Percentiles rank a stretch among this genome's conserved stretches.
Conservation (phyloP, 176 grass and related monocot species). For the Hordeum marinum region DNA sequence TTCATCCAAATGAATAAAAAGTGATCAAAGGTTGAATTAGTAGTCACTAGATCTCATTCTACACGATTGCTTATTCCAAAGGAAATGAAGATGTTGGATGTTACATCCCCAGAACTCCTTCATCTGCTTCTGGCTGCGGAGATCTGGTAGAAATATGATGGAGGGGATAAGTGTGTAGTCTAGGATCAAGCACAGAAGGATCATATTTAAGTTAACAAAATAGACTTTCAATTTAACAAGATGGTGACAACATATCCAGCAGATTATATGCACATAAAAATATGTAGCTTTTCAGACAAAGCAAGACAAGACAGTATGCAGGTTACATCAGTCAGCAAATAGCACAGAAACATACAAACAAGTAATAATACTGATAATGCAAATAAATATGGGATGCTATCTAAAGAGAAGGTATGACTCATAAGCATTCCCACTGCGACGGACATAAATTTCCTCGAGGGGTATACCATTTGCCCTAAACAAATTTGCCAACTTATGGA, state of each 20-base stretch:
- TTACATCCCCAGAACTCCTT: no score
- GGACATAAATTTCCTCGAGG: slow-evolving; percentile 3
- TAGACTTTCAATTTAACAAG: background rate
- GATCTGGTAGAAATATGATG: background rate
- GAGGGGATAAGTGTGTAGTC: background rate
- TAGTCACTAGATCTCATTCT: no score
- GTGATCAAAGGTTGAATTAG: no score
- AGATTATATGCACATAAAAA: background rate
- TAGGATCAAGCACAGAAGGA: background rate
- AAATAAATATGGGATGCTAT: background rate
- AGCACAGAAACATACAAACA: background rate
- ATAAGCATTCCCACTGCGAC: background rate
- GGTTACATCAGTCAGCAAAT: background rate
- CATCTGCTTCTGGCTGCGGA: background rate
- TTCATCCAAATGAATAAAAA: no score
- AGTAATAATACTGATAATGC: background rate
- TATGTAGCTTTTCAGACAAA: background rate
- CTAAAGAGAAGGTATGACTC: background rate
- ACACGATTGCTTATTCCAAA: no score
- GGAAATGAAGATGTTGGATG: no score
- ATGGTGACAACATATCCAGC: background rate
- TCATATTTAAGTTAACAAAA: background rate
- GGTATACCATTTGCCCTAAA: slow-evolving; percentile 10
- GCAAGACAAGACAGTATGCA: background rate
- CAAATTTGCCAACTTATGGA: slow-evolving; percentile 6